Percentiles rank a stretch among this genome's conserved stretches.
phyloP scores from a whole-genome alignment of 495 filamentous ascomycete species.

The Melanomma pulvis-pyrius region DNA sequence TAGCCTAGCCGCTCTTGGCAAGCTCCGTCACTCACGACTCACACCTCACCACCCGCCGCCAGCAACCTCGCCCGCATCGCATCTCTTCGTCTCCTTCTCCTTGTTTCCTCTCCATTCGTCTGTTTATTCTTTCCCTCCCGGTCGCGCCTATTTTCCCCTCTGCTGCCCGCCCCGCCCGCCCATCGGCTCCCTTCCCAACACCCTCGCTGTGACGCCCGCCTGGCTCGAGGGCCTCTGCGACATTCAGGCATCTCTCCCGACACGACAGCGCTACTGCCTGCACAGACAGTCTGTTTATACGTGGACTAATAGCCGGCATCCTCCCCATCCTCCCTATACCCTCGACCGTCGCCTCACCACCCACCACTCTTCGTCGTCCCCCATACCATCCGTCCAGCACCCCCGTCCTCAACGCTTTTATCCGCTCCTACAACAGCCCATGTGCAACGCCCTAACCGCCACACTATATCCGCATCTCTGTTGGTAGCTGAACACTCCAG shows the following conservation, averaged over 20 bases:
- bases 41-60: neutral
- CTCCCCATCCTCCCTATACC: neutral
- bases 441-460: conserved; percentile 53
- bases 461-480: conserved; percentile 52
- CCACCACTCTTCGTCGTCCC: neutral
- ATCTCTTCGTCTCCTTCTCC: conserved; percentile 11
- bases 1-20: neutral
- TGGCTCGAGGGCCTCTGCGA: conserved; percentile 15
- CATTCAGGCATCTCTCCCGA: conserved; percentile 13
- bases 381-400: neutral
- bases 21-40: neutral
- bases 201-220: neutral
- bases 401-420: neutral
- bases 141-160: conserved; percentile 3
- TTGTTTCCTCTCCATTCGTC: conserved; percentile 1
- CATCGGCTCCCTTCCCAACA: conserved; percentile 10
- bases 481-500: conserved; percentile 45
- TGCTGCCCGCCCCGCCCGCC: neutral
- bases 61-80: neutral
- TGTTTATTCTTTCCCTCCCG: conserved; percentile 8
- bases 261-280: conserved; percentile 14
- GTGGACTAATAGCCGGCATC: conserved; percentile 2
- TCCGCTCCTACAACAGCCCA: conserved; percentile 33
- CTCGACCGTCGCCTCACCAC: neutral
- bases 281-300: conserved; percentile 1